Base-by-base conservation (phyloP, 2,329 filamentous ascomycete genomes). In the Torrubiellomyces zombiae region DNA sequence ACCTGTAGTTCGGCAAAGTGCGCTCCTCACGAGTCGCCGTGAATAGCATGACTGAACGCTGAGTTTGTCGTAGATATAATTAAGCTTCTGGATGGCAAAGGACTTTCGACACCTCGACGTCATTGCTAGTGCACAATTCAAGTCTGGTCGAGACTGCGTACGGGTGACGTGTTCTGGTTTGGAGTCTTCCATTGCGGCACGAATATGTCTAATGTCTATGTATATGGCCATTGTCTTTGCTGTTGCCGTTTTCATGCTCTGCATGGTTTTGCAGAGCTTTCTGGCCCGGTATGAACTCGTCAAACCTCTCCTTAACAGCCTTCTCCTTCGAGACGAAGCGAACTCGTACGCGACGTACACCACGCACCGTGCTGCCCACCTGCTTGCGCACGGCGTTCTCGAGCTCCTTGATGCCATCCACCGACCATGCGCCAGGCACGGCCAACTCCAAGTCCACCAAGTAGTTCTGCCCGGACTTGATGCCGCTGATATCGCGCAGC, bases 381-480 rank as follows among this genome's bases (percentile, higher is more conserved):
- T 63, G 63, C 21, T 72, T 63, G 31, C 89, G 69, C 18, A 95
- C 63, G 3, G 61, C 55, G 18, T 76, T 67, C 49, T 98, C 89
- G 9, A 92, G 59, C 10, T 63, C 55, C 18, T 69, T 61, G 6
- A 75, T 67, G 27, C 77, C 67, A 26, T 73, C 67, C 5, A 98
- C 58, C 0, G 77, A 77, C 77, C 79, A 92, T 17, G 58, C 56
- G 13, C 63, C 66, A 0, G 86, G 82, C 10, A 91, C 79, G 2
- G 70, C 77, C 32, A 95, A 54, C 48, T 93, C 85, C 6, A 98
- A 50, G 39, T 95, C 89, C 38, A 95, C 74, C 16, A 95, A 61
- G 47, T 91, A 94, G 55, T 94, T 98, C 50, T 94, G 89, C 16
- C 89, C 89, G 4, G 82, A 89, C 55, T 98, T 98, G 52, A 93